These are phyloP conservation scores for Brassica nigra DNA, from an alignment of 345 rosid genomes.

Conservation along the genomic window DNA sequence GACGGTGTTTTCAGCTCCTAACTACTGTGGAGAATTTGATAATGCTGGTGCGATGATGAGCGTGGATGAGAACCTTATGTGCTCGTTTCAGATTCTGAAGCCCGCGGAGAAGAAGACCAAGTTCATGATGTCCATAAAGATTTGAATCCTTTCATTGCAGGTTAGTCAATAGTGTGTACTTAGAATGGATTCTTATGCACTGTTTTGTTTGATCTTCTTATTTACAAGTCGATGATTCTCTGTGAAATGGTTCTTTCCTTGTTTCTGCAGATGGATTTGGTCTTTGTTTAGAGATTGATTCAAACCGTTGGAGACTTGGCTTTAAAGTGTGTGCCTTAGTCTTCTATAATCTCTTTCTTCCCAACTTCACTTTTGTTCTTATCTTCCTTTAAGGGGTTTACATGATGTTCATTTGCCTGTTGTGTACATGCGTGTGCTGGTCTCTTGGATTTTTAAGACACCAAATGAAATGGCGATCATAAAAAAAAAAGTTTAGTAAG, in stretches of 20 bases:
- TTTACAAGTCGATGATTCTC: not conserved
- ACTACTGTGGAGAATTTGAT: not conserved
- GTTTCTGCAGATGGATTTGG: not conserved
- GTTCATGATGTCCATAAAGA: not conserved
- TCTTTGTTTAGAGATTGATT: not conserved
- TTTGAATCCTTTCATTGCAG: not conserved
- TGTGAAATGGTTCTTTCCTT: not conserved
- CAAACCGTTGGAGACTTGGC: not conserved
- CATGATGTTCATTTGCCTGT: not conserved
- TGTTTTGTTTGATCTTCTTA: not conserved
- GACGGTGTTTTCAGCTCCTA: constrained; percentile 4
- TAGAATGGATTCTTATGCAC: not conserved
- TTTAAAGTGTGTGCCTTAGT: not conserved
- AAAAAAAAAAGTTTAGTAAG: not conserved
- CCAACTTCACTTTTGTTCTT: not conserved
- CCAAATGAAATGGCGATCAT: not conserved
- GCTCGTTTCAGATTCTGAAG: not conserved
- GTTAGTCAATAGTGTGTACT: not conserved
- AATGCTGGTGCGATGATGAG: constrained; percentile 1
- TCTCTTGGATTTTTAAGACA: not conserved
- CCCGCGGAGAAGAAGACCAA: not conserved
- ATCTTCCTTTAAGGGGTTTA: not conserved
- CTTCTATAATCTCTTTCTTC: not conserved
- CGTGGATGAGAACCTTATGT: not conserved
- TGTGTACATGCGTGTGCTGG: not conserved